These are phyloP conservation scores for Cyberlindnera suaveolens DNA, from an alignment of 805 yeast species.

Conservation along the genomic window DNA sequence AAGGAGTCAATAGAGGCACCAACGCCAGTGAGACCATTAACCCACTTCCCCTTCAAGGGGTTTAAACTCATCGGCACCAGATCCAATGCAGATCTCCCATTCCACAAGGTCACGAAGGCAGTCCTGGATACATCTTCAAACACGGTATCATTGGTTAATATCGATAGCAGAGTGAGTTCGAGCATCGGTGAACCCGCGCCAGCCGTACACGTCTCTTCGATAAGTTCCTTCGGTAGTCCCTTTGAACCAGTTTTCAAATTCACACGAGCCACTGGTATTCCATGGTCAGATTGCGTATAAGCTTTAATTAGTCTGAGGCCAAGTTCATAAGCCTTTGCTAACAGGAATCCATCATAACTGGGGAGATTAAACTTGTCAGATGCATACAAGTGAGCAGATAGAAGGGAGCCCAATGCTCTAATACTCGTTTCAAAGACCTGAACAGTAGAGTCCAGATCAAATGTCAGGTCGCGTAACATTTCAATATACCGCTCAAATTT, in stretches of 20 bases:
- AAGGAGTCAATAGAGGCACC: conserved; percentile 93
- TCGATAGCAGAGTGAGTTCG: conserved; percentile 72
- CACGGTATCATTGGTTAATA: conserved; percentile 64
- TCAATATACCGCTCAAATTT: conserved; percentile 44
- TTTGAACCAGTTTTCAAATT: conserved; percentile 53
- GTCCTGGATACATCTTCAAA: conserved; percentile 57
- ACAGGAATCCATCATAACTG: conserved; percentile 65
- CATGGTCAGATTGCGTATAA: conserved; percentile 49
- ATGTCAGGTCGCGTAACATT: conserved; percentile 13
- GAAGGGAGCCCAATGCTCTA: conserved; percentile 73
- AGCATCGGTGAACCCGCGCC: conserved; percentile 82
- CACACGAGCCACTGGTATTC: conserved; percentile 76
- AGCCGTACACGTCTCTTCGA: conserved; percentile 73
- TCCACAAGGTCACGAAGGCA: conserved; percentile 71
- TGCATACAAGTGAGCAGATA: conserved; percentile 74
- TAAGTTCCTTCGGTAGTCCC: conserved; percentile 35
- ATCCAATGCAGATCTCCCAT: conserved; percentile 50
- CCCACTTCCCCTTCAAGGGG: conserved; percentile 49
- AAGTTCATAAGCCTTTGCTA: conserved; percentile 65
- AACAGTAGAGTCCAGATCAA: conserved; percentile 48
- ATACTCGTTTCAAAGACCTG: conserved; percentile 89
- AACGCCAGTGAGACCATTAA: conserved; percentile 61
- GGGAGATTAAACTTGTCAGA: conserved; percentile 27
- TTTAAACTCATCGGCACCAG: conserved; percentile 76
- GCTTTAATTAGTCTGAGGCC: conserved; percentile 70